Evolutionary conservation across 257 asterid species (phyloP).

Genomic region (Capsicum rhomboideum): DNA sequence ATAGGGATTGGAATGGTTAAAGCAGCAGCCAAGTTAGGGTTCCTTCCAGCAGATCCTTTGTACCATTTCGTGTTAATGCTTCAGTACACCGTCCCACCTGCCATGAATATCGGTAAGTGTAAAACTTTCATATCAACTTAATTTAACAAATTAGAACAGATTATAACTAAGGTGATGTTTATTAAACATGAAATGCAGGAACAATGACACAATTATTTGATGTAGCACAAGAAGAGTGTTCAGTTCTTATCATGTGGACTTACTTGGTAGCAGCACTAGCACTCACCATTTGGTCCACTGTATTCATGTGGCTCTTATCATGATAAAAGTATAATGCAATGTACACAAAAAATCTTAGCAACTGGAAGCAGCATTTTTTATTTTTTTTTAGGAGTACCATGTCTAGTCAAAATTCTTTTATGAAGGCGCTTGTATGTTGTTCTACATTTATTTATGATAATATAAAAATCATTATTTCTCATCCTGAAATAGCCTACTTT

Average conservation of each 20-base stretch:
- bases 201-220: conserved; percentile 88
- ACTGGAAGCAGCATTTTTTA: not conserved
- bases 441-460: not conserved
- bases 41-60: conserved; percentile 78
- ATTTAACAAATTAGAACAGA: not conserved
- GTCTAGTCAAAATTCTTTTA: not conserved
- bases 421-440: not conserved
- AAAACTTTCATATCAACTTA: not conserved
- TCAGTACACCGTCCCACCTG: conserved; percentile 87
- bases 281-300: conserved; percentile 77
- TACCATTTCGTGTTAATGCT: conserved; percentile 74
- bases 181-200: conserved; percentile 27
- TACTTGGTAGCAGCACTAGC: conserved; percentile 67
- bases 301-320: conserved; percentile 85
- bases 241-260: conserved; percentile 79
- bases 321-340: not conserved
- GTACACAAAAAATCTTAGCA: not conserved
- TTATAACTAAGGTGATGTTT: not conserved
- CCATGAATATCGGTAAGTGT: conserved; percentile 62
- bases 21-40: conserved; percentile 57
- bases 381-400: no score
- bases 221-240: conserved; percentile 89
- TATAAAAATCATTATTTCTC: not conserved
- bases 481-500: no score
- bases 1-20: conserved; percentile 62